A percentile compares a stretch with the other conserved stretches of the same genome.
These are phyloP conservation scores for Paraleonurus japonicus DNA, from an alignment of 257 asterid species.

Conservation along the genomic window DNA sequence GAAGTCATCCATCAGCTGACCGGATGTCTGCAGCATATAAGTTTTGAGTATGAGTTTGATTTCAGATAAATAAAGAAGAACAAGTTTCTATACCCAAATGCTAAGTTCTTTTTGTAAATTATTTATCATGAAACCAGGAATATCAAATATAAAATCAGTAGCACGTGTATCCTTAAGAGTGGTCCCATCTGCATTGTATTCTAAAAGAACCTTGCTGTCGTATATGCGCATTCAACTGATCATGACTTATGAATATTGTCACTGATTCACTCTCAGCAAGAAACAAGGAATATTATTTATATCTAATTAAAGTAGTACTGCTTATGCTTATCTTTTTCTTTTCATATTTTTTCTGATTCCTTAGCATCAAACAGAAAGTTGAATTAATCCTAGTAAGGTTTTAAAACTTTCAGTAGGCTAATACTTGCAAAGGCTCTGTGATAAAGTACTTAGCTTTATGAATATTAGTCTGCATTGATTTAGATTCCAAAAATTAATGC, in stretches of 20 bases:
- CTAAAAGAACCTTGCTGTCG: background rate
- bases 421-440: background rate
- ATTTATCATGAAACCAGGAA: background rate
- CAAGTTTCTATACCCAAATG: background rate
- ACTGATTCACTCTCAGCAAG: background rate
- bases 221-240: background rate
- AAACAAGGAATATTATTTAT: background rate
- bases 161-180: background rate
- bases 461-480: background rate
- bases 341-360: background rate
- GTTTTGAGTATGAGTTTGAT: conserved; percentile 18
- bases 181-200: background rate
- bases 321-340: background rate
- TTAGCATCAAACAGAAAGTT: background rate
- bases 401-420: background rate
- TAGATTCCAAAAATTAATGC: background rate
- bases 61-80: background rate
- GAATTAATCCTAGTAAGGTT: background rate
- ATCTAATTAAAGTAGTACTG: background rate
- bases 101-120: background rate
- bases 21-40: conserved; percentile 48
- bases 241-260: background rate
- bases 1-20: conserved; percentile 60
- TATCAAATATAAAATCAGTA: background rate
- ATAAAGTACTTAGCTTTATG: background rate